These are phyloP conservation scores for Suillus bovinus DNA, from an alignment of 768 basidiomycete genomes.

Conservation along the genomic window DNA sequence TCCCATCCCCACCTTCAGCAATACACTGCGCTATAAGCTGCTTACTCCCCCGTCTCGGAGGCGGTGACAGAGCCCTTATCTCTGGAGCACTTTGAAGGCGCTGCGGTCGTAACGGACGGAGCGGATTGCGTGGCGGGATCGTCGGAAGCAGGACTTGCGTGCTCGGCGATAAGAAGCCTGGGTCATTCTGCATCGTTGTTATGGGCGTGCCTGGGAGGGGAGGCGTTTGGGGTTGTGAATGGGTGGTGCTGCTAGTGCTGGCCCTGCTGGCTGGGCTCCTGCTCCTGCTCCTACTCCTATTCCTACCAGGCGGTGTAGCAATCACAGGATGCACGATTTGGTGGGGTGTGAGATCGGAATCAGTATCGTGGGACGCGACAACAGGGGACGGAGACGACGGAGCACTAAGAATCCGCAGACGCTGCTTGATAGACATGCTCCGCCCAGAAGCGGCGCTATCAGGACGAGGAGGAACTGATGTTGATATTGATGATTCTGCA, in stretches of 20 bases:
- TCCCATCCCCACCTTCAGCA: not conserved
- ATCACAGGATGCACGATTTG: not conserved
- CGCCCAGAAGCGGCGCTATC: slow-evolving; percentile 20
- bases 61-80: slow-evolving; percentile 58
- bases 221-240: slow-evolving; percentile 23
- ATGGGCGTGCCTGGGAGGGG: slow-evolving; percentile 43
- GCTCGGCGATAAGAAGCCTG: slow-evolving; percentile 60
- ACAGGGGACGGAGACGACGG: slow-evolving; percentile 39
- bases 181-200: slow-evolving; percentile 48
- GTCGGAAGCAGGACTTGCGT: slow-evolving; percentile 41
- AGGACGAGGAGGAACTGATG: slow-evolving; percentile 42
- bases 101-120: slow-evolving; percentile 29
- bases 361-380: not conserved
- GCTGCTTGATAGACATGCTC: slow-evolving; percentile 54
- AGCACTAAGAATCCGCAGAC: slow-evolving; percentile 67
- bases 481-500: slow-evolving; percentile 36
- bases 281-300: slow-evolving; percentile 4
- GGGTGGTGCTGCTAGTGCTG: slow-evolving; percentile 25
- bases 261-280: not conserved
- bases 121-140: slow-evolving; percentile 21
- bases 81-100: slow-evolving; percentile 34
- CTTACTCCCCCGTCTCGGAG: slow-evolving; percentile 62
- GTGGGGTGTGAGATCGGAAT: slow-evolving; percentile 15
- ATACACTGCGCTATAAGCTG: slow-evolving; percentile 31
- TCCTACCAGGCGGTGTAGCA: not conserved